phyloP scores from a whole-genome alignment of 2,329 filamentous ascomycete species.

The Penicillium freii region DNA sequence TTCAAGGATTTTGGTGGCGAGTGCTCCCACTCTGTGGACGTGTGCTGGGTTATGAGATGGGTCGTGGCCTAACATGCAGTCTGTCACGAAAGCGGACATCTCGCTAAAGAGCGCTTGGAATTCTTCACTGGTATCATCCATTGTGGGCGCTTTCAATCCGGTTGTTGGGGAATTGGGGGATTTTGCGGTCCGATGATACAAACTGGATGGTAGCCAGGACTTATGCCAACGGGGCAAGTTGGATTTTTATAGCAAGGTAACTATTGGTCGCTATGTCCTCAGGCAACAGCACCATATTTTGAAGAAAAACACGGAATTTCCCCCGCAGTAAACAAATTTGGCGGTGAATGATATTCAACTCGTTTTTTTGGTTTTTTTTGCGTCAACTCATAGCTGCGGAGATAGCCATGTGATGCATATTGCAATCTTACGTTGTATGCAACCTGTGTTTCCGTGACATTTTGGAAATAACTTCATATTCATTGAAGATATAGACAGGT shows the following conservation, averaged over 20 bases:
- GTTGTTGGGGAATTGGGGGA: background rate
- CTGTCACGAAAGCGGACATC: constrained; percentile 63
- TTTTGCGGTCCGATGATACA: background rate
- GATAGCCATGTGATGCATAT: background rate
- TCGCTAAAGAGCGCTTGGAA: constrained; percentile 51
- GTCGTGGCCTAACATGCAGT: constrained; percentile 74
- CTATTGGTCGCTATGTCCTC: background rate
- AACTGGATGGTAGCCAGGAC: background rate
- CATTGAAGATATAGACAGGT: background rate
- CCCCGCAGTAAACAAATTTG: constrained; percentile 16
- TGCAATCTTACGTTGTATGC: background rate
- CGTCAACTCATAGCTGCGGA: background rate
- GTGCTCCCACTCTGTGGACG: constrained; percentile 73
- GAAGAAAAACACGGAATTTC: background rate
- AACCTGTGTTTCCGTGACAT: background rate
- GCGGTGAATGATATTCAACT: constrained; percentile 12
- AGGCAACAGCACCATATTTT: background rate
- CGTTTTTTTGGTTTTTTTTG: background rate
- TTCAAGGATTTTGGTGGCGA: constrained; percentile 65
- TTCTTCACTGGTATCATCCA: constrained; percentile 19
- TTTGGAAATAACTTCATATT: background rate
- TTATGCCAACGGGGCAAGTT: background rate
- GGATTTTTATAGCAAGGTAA: background rate
- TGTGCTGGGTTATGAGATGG: constrained; percentile 86
- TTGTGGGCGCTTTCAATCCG: background rate